Base-by-base conservation (phyloP, 148 eudicot genomes). In the Polygonum aviculare region DNA sequence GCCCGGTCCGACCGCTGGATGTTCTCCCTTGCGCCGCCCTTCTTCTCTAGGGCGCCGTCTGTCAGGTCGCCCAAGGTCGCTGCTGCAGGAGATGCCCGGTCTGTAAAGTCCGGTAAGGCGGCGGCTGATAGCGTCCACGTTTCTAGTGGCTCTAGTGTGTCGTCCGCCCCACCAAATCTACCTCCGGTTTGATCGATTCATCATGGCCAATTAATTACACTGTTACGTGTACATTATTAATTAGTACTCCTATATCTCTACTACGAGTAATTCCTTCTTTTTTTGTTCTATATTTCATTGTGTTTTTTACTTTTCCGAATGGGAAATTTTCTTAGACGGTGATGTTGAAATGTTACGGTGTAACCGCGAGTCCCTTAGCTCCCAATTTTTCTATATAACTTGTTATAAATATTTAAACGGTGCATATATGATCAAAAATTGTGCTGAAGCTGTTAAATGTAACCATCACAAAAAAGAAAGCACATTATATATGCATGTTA, bases 1-100 rank as follows among this genome's bases (percentile, higher is more conserved):
- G 78, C 47, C 15, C 84, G 78, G 77, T 89, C 93, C 0, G 93
- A 87, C 76, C 84, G 88, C 12, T 89, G 90, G 93, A 76, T 78
- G 1, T 87, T 89, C 49, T 73, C 89, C 0, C 41, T 84, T 44
- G 83, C 86, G 44, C 89, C 93, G 22, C 86, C 93, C 1, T 87
- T 89, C 52, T 79, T 87, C 41, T 75, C 86, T 0, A 74, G 90
- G 26, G 85, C 79, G 5, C 81, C 86, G 18, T 88, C 92, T 2
- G 41, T 79, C 0, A 80, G 67, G 63, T 88, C 88, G 3, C 85
- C 90, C 57, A 79, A 50, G 57, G 81, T 79, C 74, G 78, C 71
- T 35, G 80, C 77, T 5, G 69, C 45, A n/a, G 80, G 78, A 19
- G 76, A 80, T 41, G 79, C 41, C 2, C 80, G 82, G 3, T 76